Evolutionary conservation across 768 basidiomycete genomes (phyloP), one percentile per base, ranked within the genome.

Genomic region (Lactifluus rugatus): DNA sequence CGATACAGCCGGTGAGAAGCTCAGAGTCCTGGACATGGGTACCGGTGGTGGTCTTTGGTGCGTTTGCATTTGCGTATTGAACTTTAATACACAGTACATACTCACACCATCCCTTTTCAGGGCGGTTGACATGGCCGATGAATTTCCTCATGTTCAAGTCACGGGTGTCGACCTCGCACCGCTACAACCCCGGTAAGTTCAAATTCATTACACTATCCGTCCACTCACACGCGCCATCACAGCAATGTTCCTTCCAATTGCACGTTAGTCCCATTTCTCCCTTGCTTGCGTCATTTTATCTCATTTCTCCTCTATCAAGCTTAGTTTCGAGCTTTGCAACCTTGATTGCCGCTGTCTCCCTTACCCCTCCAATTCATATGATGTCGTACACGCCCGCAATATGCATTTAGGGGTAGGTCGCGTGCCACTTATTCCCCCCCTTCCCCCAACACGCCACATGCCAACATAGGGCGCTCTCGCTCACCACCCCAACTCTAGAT

Each of bases 61-160:
- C 60, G 73, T n/a, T n/a, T n/a, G n/a, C n/a, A n/a, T n/a, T n/a
- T n/a, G n/a, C n/a, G n/a, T n/a, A n/a, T n/a, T n/a, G n/a, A n/a
- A n/a, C n/a, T n/a, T n/a, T n/a, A n/a, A n/a, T n/a, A n/a, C n/a
- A n/a, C n/a, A n/a, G n/a, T n/a, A n/a, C n/a, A 28, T 14, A 25
- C 31, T 53, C 19, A 45, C 52, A 34, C 41, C 28, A n/a, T 16
- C 6, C 9, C 3, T 16, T 8, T 25, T 31, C 53, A 86, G 84
- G 85, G 82, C 85, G 25, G 80, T 86, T 62, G 81, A 82, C 68
- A 79, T 87, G 71, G 85, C 85, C 49, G 83, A 86, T 64, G 83
- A 84, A 69, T 87, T 87, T 68, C 82, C 81, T 45, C 68, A 71
- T 49, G 82, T 76, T 58, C 81, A 85, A 62, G 81, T 87, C 61